Base-by-base conservation (phyloP, 805 yeast species). In the Barnettozyma sucrosica region DNA sequence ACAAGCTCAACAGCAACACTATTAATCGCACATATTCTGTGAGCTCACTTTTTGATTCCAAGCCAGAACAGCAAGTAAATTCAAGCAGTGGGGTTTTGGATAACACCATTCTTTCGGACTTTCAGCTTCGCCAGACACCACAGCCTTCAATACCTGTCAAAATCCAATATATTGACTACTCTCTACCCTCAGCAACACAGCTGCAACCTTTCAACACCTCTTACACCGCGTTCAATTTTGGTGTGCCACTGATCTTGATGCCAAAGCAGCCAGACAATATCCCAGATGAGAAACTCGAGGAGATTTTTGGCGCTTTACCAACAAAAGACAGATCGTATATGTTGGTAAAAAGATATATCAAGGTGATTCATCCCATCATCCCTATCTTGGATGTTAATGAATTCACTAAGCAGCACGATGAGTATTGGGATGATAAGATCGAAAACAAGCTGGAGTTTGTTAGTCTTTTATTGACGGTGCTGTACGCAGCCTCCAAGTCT, bases 401-500 rank as follows among this genome's bases (percentile, higher is more conserved):
- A 26, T 75, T 78, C 51, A 48, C 67, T 4, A 58, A 58, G 23
- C 71, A 70, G 39, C 82, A 78, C 56, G 77, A 75, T 28, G 57
- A 58, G 16, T 79, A 69, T 52, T 79, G 83, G 83, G 66, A 66
- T 41, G 52, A 62, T 41, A 46, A 38, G 13, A 47, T 58, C 18
- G 51, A 57, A 5, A 62, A 56, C 36, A 68, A 68, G 42, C 58
- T 76, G 47, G 71, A 74, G 40, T 79, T 79, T 56, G 72, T 73
- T 51, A 68, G 77, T 7, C 58, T 72, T 1, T 66, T 78, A 47
- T 76, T 77, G 53, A 79, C 84, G 0, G 71, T 79, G 2, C 58
- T 78, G 10, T 79, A 78, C 58, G 83, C 83, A 3, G 74, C 83
- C 3, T 71, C 81, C 1, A 77, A 78, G 28, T 76, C 83, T 10